A percentile compares a stretch with the other conserved stretches of the same genome.
These are phyloP conservation scores for Erythrophleum fordii DNA, from an alignment of 306 rosid genomes.

Conservation along the genomic window DNA sequence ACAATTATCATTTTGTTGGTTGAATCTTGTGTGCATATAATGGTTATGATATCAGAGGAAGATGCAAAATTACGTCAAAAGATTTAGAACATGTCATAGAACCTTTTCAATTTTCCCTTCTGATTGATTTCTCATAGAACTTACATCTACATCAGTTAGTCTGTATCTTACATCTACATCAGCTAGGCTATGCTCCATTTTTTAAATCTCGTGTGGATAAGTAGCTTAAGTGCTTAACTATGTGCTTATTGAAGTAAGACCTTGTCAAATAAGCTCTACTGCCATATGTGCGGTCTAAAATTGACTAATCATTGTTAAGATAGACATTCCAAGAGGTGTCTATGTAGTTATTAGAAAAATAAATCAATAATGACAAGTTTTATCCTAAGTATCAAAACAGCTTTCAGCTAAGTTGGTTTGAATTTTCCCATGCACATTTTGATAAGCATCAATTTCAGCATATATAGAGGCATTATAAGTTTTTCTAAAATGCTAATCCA, in stretches of 20 bases:
- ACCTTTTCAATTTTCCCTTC: slow-evolving; percentile 3
- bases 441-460: not conserved
- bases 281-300: not conserved
- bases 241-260: not conserved
- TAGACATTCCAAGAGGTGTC: not conserved
- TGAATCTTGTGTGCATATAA: not conserved
- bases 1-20: not conserved
- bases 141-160: not conserved
- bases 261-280: not conserved
- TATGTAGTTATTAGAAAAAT: not conserved
- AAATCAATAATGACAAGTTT: not conserved
- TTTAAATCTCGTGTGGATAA: not conserved
- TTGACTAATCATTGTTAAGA: not conserved
- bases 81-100: no score
- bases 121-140: slow-evolving; percentile 18
- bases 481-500: not conserved
- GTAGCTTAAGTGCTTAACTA: not conserved
- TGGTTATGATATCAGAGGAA: no score
- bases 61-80: no score
- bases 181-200: not conserved
- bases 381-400: not conserved
- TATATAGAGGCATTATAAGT: not conserved
- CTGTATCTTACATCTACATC: not conserved
- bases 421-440: not conserved
- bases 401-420: not conserved